Percentiles rank a stretch among this genome's conserved stretches.
phyloP scores from a whole-genome alignment of 495 filamentous ascomycete genomes.

The Penicillium bialowiezense region DNA sequence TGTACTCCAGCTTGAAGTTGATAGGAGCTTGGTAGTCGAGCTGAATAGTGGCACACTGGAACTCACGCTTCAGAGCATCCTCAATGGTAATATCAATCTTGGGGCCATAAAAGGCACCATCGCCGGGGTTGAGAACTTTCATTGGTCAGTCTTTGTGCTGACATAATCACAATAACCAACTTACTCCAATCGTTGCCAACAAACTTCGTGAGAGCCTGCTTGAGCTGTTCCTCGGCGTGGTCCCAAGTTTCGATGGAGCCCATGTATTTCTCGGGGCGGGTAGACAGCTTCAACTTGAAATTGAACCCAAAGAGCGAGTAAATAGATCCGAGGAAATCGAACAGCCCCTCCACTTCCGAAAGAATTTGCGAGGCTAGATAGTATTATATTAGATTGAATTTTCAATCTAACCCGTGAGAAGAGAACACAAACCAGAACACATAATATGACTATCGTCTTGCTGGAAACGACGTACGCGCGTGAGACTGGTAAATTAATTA shows the following conservation, averaged over 20 bases:
- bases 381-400: too few species aligned
- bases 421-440: conserved; percentile 33
- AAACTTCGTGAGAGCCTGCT: conserved; percentile 76
- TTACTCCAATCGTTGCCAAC: conserved; percentile 75
- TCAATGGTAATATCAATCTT: conserved; percentile 92
- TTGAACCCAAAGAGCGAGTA: conserved; percentile 90
- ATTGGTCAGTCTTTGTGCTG: too few species aligned
- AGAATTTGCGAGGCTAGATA: too few species aligned
- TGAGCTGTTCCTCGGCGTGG: conserved; percentile 75
- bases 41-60: conserved; percentile 95
- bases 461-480: conserved; percentile 86
- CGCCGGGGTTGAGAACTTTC: too few species aligned
- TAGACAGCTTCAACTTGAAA: conserved; percentile 96
- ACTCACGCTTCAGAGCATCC: conserved; percentile 73
- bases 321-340: conserved; percentile 79
- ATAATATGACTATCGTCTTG: conserved; percentile 97
- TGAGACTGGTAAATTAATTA: conserved; percentile 49
- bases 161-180: too few species aligned
- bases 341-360: conserved; percentile 79
- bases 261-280: conserved; percentile 87
- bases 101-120: conserved; percentile 96
- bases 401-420: too few species aligned
- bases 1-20: conserved; percentile 80
- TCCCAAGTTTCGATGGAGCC: conserved; percentile 88
- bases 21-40: conserved; percentile 92